These are phyloP conservation scores for Thelonectria rubi DNA, from an alignment of 2,329 filamentous ascomycete species.

Conservation along the genomic window DNA sequence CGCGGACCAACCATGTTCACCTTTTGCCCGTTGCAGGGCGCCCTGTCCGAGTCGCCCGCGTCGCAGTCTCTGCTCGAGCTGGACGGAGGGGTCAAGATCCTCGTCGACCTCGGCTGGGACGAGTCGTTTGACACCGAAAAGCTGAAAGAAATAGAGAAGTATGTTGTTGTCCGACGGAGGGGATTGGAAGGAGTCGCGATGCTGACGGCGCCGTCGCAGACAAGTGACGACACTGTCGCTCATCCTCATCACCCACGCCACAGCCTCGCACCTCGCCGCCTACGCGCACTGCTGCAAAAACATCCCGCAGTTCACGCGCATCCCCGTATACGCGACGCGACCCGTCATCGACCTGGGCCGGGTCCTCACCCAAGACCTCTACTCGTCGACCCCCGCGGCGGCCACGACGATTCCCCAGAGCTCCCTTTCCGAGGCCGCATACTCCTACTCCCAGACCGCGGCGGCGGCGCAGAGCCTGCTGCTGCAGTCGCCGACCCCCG, in stretches of 20 bases:
- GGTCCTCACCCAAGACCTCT: constrained; percentile 90
- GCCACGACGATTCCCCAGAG: constrained; percentile 81
- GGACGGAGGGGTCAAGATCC: constrained; percentile 93
- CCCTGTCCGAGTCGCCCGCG: constrained; percentile 84
- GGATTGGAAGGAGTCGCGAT: constrained; percentile 6
- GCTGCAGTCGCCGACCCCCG: constrained; percentile 75
- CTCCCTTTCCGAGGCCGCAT: constrained; percentile 72
- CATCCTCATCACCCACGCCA: constrained; percentile 94
- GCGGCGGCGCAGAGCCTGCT: constrained; percentile 64
- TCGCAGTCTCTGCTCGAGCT: constrained; percentile 97
- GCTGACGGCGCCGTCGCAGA: constrained; percentile 56
- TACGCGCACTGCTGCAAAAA: constrained; percentile 98
- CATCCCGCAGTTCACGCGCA: constrained; percentile 88
- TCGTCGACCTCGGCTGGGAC: constrained; percentile 97
- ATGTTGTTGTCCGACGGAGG: constrained; percentile 44
- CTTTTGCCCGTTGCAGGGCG: constrained; percentile 91
- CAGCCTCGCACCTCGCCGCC: constrained; percentile 87
- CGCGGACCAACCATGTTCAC: constrained; percentile 80
- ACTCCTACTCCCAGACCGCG: constrained; percentile 62
- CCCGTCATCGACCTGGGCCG: constrained; percentile 94
- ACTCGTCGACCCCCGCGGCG: constrained; percentile 87
- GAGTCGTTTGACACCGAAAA: constrained; percentile 85
- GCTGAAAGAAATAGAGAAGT: constrained; percentile 91
- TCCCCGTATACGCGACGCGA: constrained; percentile 92
- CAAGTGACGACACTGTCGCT: constrained; percentile 92